Conservation (phyloP, 441 rosid genomes). For the Heliophila coronopifolia region DNA sequence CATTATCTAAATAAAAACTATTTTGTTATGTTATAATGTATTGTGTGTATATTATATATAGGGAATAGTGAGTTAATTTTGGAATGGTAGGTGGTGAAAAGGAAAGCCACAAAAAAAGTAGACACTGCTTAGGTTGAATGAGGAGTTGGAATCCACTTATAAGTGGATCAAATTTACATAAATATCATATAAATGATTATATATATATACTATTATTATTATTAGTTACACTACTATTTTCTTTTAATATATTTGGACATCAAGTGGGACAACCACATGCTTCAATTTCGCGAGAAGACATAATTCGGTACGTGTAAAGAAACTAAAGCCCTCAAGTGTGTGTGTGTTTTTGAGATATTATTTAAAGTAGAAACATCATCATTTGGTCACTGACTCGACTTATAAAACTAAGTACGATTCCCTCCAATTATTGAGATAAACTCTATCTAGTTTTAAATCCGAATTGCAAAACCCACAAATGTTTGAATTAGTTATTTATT, state of each 20-base stretch:
- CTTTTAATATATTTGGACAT: conserved; percentile 30
- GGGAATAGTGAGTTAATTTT: conserved; percentile 34
- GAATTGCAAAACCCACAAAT: too few species aligned
- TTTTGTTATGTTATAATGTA: background rate
- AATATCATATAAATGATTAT: conserved; percentile 9
- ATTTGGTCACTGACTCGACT: conserved; percentile 47
- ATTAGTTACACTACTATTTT: conserved; percentile 13
- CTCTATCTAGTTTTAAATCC: too few species aligned
- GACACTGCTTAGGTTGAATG: conserved; percentile 50
- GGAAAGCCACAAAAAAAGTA: conserved; percentile 57
- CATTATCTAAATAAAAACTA: conserved; percentile 13
- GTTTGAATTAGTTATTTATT: too few species aligned
- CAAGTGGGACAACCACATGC: conserved; percentile 51
- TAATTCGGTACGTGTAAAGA: conserved; percentile 53
- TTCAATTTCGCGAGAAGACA: conserved; percentile 38
- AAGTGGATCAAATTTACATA: conserved; percentile 34
- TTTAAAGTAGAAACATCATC: conserved; percentile 33
- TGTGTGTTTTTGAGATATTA: conserved; percentile 22
- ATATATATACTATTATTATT: conserved; percentile 6
- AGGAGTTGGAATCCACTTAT: conserved; percentile 89
- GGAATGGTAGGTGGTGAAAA: conserved; percentile 78
- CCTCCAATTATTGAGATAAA: conserved; percentile 55
- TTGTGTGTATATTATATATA: conserved; percentile 8
- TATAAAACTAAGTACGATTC: conserved; percentile 26
- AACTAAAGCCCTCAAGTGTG: conserved; percentile 34